Evolutionary conservation across 176 grass and related monocot genomes (phyloP).

Genomic region (Typha latifolia): DNA sequence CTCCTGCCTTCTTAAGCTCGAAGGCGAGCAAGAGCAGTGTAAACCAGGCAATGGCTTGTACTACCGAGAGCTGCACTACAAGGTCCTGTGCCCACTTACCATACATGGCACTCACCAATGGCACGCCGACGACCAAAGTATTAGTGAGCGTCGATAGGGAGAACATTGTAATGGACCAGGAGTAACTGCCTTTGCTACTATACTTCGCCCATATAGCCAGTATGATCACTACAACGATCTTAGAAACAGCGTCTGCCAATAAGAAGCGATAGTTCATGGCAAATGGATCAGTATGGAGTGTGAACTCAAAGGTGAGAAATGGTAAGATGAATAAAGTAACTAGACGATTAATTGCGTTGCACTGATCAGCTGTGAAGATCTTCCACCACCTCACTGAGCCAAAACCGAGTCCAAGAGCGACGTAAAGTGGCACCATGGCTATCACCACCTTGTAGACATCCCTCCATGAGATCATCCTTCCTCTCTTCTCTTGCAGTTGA

Average conservation of each 20-base stretch:
- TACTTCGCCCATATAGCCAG: slow-evolving; percentile 9
- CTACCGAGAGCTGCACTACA: slow-evolving; percentile 69
- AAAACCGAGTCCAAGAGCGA: slow-evolving; percentile 66
- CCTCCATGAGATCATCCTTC: slow-evolving; percentile 61
- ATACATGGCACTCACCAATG: slow-evolving; percentile 81
- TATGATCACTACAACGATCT: slow-evolving; percentile 31
- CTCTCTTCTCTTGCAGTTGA: not conserved
- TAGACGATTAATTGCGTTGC: slow-evolving; percentile 71
- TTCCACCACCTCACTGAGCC: slow-evolving; percentile 81
- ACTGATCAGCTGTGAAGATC: slow-evolving; percentile 75
- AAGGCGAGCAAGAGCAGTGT: slow-evolving; percentile 44
- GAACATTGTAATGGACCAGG: too few species aligned
- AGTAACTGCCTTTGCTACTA: too few species aligned
- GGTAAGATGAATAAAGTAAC: slow-evolving; percentile 72
- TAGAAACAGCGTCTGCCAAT: slow-evolving; percentile 60
- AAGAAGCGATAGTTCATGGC: slow-evolving; percentile 58
- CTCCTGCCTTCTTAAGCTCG: slow-evolving; percentile 49
- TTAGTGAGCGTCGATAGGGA: slow-evolving; percentile 42
- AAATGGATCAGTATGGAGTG: slow-evolving; percentile 52
- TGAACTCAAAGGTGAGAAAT: slow-evolving; percentile 89
- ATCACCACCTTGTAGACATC: slow-evolving; percentile 81
- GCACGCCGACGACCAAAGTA: slow-evolving; percentile 78
- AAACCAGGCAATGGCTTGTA: slow-evolving; percentile 65
- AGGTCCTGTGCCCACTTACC: slow-evolving; percentile 87
- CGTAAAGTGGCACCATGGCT: slow-evolving; percentile 86